phyloP scores from a whole-genome alignment of 768 basidiomycete genomes.

The Leucosporidium creatinivorum region DNA sequence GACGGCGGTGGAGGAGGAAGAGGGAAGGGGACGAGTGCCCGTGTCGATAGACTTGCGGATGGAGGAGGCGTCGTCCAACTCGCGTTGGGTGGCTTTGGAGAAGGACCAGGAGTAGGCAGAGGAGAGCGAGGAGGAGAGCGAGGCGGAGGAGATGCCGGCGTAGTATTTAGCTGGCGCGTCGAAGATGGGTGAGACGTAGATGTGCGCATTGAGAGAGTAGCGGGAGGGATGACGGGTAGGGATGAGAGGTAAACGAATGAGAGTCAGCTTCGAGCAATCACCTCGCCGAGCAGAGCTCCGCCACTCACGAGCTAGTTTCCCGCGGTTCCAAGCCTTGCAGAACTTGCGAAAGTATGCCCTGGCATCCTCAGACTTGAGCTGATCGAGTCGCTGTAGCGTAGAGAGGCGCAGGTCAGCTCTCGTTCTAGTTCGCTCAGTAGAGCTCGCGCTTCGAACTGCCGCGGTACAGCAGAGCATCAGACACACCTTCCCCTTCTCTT shows the following conservation, averaged over 20 bases:
- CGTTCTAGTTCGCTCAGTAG: background rate
- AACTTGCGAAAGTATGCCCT: slow-evolving; percentile 91
- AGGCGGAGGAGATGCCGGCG: slow-evolving; percentile 42
- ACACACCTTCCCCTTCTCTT: slow-evolving; percentile 56
- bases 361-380: slow-evolving; percentile 72
- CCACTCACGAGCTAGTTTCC: slow-evolving; percentile 58
- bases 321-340: slow-evolving; percentile 73
- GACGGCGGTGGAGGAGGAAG: slow-evolving; percentile 55
- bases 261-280: background rate
- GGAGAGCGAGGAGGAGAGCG: slow-evolving; percentile 24
- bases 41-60: slow-evolving; percentile 60
- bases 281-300: background rate
- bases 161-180: slow-evolving; percentile 8
- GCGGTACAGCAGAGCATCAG: slow-evolving; percentile 24
- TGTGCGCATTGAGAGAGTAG: background rate
- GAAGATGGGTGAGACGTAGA: background rate
- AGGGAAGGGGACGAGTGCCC: slow-evolving; percentile 50
- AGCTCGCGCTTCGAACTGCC: background rate
- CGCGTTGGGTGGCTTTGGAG: slow-evolving; percentile 24
- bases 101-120: slow-evolving; percentile 25
- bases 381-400: slow-evolving; percentile 65
- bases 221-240: background rate
- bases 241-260: background rate
- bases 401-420: slow-evolving; percentile 1
- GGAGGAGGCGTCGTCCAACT: slow-evolving; percentile 37